Conservation (phyloP, 192 early-diverging fungal genomes). For the Chytriomyces sp. region DNA sequence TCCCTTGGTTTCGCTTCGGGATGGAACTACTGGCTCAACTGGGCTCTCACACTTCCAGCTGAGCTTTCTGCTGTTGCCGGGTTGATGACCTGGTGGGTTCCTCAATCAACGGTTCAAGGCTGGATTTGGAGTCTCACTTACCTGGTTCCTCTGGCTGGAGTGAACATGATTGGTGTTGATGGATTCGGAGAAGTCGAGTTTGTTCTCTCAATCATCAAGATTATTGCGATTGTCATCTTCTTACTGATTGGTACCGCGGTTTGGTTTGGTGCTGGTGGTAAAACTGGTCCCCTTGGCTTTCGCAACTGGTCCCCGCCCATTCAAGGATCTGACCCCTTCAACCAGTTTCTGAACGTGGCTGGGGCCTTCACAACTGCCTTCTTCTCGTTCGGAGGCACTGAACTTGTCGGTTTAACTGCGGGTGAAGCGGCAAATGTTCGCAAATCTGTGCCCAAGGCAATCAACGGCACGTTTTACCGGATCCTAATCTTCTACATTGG, state of each 20-base stretch:
- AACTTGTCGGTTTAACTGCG: constrained; percentile 86
- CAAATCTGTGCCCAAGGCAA: constrained; percentile 43
- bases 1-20: constrained; percentile 61
- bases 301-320: constrained; percentile 25
- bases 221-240: constrained; percentile 80
- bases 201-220: constrained; percentile 69
- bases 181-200: constrained; percentile 33
- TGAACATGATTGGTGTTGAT: constrained; percentile 46
- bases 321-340: not conserved
- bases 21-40: constrained; percentile 39
- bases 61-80: constrained; percentile 81
- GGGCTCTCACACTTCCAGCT: constrained; percentile 50
- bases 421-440: constrained; percentile 87
- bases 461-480: constrained; percentile 73
- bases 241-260: constrained; percentile 76
- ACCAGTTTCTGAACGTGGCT: constrained; percentile 62
- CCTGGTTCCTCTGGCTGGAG: constrained; percentile 58
- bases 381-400: constrained; percentile 58
- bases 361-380: constrained; percentile 77
- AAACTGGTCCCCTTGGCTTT: constrained; percentile 13
- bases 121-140: constrained; percentile 58
- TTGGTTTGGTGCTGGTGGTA: constrained; percentile 66
- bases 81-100: constrained; percentile 72
- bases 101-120: constrained; percentile 34
- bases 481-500: constrained; percentile 78